Evolutionary conservation across 768 basidiomycete species (phyloP).

Genomic region (Candolleomyces efflorescens): DNA sequence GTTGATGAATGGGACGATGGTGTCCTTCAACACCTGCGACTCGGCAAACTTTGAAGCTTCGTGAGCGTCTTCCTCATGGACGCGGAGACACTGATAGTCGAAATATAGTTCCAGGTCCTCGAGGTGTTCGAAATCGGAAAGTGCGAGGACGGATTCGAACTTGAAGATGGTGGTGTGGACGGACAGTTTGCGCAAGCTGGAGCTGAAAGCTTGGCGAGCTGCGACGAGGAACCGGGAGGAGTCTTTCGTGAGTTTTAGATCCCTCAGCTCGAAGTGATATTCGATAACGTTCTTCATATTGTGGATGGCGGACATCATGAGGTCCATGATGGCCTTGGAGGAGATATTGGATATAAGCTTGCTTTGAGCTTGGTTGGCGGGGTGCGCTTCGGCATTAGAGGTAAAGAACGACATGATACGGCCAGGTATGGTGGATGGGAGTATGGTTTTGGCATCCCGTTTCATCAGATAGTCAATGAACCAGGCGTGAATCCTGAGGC

Average conservation of each 20-base stretch:
- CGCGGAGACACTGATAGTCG: slow-evolving; percentile 19
- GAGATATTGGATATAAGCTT: slow-evolving; percentile 7
- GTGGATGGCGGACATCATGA: slow-evolving; percentile 28
- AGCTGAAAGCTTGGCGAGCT: slow-evolving; percentile 22
- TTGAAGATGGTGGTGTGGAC: slow-evolving; percentile 30
- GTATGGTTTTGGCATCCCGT: not conserved
- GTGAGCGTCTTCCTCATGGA: not conserved
- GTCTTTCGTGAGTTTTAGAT: slow-evolving; percentile 27
- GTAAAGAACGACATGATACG: not conserved
- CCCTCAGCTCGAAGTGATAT: slow-evolving; percentile 35
- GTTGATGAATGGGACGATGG: slow-evolving; percentile 29
- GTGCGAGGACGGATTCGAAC: slow-evolving; percentile 25
- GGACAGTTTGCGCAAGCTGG: slow-evolving; percentile 30
- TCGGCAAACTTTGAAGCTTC: slow-evolving; percentile 1
- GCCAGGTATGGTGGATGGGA: not conserved
- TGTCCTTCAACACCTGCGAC: slow-evolving; percentile 15
- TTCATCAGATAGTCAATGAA: slow-evolving; percentile 33
- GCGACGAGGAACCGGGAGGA: slow-evolving; percentile 26
- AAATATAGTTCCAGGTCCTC: slow-evolving; percentile 31
- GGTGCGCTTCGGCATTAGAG: not conserved
- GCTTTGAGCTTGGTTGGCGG: not conserved
- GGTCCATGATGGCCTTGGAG: slow-evolving; percentile 20
- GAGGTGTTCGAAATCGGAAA: slow-evolving; percentile 25
- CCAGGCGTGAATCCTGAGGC: slow-evolving; percentile 37
- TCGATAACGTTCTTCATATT: slow-evolving; percentile 30